Percentiles rank a stretch among this genome's conserved stretches.
phyloP scores from a whole-genome alignment of 2,329 filamentous ascomycete species.

The Cryphonectria parasitica region DNA sequence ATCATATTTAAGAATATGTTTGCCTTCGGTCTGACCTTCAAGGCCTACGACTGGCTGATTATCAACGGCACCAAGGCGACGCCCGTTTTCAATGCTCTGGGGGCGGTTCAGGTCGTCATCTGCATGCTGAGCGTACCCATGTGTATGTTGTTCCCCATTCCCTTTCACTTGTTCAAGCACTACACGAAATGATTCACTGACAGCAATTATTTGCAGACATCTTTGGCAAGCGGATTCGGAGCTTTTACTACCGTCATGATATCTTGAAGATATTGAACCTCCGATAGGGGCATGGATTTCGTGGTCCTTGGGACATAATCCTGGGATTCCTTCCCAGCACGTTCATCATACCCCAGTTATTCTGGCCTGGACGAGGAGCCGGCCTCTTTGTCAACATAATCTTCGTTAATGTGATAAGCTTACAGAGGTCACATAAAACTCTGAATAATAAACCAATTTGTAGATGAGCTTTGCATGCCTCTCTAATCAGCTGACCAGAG shows the following conservation, averaged over 20 bases:
- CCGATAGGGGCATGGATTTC: conserved; percentile 21
- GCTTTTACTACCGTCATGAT: conserved; percentile 77
- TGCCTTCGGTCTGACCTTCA: conserved; percentile 82
- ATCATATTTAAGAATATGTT: conserved; percentile 96
- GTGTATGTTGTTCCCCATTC: conserved; percentile 63
- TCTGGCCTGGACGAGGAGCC: background rate
- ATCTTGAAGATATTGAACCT: conserved; percentile 58
- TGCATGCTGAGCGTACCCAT: conserved; percentile 76
- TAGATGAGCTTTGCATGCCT: background rate
- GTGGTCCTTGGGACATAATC: background rate
- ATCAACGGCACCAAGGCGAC: conserved; percentile 60
- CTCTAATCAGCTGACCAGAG: background rate
- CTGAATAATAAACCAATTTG: background rate
- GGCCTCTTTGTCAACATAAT: background rate
- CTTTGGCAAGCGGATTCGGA: conserved; percentile 76
- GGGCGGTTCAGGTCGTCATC: conserved; percentile 75
- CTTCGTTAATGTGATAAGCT: too few relatives aligned
- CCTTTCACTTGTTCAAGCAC: background rate
- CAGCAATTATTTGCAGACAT: conserved; percentile 58
- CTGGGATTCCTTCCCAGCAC: background rate
- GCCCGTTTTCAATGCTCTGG: conserved; percentile 68
- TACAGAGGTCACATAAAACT: background rate
- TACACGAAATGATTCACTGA: background rate
- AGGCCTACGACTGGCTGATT: conserved; percentile 82
- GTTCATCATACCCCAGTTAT: background rate